phyloP scores from a whole-genome alignment of 768 basidiomycete genomes.

The Trametes sanguinea region DNA sequence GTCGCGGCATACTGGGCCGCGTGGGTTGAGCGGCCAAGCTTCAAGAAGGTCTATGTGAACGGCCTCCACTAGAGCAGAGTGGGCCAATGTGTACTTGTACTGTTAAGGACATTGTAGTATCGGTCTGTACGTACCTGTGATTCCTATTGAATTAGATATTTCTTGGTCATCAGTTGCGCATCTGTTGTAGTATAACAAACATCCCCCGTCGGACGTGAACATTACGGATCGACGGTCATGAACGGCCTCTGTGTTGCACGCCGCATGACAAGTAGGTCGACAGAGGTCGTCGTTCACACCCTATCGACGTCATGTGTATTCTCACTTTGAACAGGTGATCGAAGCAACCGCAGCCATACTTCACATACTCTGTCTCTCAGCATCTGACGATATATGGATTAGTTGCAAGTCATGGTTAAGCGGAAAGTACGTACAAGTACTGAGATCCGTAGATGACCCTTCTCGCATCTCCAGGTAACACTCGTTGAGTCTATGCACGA shows the following conservation, averaged over 20 bases:
- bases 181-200: too few species aligned
- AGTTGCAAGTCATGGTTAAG: background rate
- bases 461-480: constrained; percentile 68
- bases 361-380: constrained; percentile 2
- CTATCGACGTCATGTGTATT: too few species aligned
- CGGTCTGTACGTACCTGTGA: background rate
- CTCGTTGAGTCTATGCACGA: constrained; percentile 52
- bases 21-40: constrained; percentile 47
- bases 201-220: too few species aligned
- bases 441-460: constrained; percentile 49
- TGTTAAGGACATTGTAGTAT: background rate
- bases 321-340: too few species aligned
- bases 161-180: too few species aligned
- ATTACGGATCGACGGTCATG: too few species aligned
- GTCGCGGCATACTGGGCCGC: constrained; percentile 45
- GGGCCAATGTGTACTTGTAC: background rate
- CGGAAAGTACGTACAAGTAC: constrained; percentile 21
- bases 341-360: too few species aligned
- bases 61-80: constrained; percentile 43
- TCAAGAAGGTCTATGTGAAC: constrained; percentile 41
- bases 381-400: constrained; percentile 1
- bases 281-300: too few species aligned
- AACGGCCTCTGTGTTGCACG: too few species aligned
- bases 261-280: too few species aligned
- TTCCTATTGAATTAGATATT: background rate